phyloP scores from a whole-genome alignment of 805 yeast species.

The Maudiozyma barnettii region DNA sequence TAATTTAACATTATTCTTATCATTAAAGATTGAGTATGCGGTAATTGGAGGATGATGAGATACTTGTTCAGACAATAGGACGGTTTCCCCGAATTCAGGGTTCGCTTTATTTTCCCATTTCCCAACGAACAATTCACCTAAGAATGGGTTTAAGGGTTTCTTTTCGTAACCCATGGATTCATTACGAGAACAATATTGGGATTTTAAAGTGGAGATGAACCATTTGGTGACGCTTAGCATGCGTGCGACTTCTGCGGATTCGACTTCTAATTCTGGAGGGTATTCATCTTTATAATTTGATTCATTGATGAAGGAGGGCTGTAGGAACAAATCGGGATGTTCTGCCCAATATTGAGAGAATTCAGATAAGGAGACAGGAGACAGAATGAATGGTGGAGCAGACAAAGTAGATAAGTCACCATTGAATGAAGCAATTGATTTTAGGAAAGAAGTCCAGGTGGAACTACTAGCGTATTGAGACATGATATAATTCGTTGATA shows the following conservation, averaged over 20 bases:
- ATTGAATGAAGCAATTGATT: constrained; percentile 85
- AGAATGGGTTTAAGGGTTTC: constrained; percentile 92
- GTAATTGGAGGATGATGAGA: constrained; percentile 97
- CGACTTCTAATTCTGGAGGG: constrained; percentile 32
- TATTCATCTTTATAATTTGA: constrained; percentile 13
- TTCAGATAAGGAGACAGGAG: constrained; percentile 82
- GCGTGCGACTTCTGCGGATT: constrained; percentile 39
- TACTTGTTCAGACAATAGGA: constrained; percentile 82
- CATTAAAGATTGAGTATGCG: constrained; percentile 75
- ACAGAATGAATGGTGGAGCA: constrained; percentile 94
- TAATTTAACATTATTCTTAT: constrained; percentile 53
- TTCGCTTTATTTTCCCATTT: constrained; percentile 61
- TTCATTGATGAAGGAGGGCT: constrained; percentile 42
- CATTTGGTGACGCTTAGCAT: constrained; percentile 77
- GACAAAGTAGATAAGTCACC: constrained; percentile 91
- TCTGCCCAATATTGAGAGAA: constrained; percentile 96
- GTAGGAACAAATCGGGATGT: constrained; percentile 74
- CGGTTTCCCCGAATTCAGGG: constrained; percentile 60
- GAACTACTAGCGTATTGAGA: constrained; percentile 33
- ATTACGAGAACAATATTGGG: constrained; percentile 88
- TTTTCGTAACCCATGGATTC: constrained; percentile 93
- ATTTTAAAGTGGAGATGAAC: constrained; percentile 84
- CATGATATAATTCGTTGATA: constrained; percentile 12
- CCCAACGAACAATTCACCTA: constrained; percentile 91
- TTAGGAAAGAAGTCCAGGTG: constrained; percentile 86